These are phyloP conservation scores for Mycena leptocephala DNA, from an alignment of 768 basidiomycete species.

Conservation along the genomic window DNA sequence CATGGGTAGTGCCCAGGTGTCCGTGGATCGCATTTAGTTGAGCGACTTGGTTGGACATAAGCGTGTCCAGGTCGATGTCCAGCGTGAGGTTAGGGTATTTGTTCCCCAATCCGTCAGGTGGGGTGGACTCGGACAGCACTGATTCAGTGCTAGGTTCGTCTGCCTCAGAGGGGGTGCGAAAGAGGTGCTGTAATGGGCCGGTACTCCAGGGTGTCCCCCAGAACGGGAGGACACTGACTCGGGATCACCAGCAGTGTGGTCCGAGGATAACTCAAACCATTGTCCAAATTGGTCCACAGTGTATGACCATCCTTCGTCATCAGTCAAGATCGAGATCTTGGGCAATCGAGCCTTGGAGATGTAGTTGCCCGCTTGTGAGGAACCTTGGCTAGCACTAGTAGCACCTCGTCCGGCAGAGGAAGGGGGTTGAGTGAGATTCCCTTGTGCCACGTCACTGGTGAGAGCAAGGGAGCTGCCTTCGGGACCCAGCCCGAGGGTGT, in stretches of 20 bases:
- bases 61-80: background rate
- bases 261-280: too few relatives aligned
- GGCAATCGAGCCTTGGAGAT: too few relatives aligned
- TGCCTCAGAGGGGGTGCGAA: background rate
- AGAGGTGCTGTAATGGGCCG: background rate
- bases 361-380: too few relatives aligned
- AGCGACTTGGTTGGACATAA: background rate
- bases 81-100: background rate
- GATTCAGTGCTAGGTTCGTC: background rate
- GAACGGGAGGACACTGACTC: background rate
- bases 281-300: too few relatives aligned
- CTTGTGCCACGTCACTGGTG: background rate
- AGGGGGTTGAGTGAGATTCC: background rate
- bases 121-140: background rate
- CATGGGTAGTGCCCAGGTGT: background rate
- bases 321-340: too few relatives aligned
- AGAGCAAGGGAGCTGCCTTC: background rate
- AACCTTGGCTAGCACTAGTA: too few relatives aligned
- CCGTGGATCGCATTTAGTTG: background rate
- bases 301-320: too few relatives aligned
- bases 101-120: background rate
- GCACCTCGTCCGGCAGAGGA: too few relatives aligned
- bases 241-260: too few relatives aligned
- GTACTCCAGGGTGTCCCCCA: background rate
- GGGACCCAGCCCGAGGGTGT: background rate